These are phyloP conservation scores for Sanghuangporus weigelae DNA, from an alignment of 1,284 basidiomycete species.

Conservation along the genomic window DNA sequence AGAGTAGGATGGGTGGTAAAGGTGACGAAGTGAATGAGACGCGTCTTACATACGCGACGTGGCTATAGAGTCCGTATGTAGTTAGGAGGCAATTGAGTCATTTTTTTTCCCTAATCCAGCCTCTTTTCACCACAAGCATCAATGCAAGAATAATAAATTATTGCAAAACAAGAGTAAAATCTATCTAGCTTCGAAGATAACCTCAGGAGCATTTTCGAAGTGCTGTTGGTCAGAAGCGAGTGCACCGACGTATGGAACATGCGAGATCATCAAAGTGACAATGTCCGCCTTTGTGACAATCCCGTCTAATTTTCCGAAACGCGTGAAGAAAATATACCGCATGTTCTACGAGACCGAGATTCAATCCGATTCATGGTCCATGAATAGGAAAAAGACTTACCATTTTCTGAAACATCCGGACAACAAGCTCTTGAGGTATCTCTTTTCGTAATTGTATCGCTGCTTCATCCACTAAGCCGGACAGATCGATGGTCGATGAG, in stretches of 20 bases:
- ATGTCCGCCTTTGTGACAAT: conserved; percentile 67
- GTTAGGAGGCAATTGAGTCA: not conserved
- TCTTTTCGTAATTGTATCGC: conserved; percentile 60
- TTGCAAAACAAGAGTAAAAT: not conserved
- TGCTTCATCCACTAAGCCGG: conserved; percentile 48
- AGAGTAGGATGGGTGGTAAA: not conserved
- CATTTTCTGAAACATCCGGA: conserved; percentile 69
- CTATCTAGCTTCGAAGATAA: conserved; percentile 17
- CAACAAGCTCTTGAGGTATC: conserved; percentile 63
- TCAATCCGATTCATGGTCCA: not conserved
- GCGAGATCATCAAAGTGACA: conserved; percentile 51
- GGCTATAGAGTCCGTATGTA: conserved; percentile 4
- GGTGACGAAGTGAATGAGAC: not conserved
- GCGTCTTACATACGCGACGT: conserved; percentile 13
- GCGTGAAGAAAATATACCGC: conserved; percentile 61
- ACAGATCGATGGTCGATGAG: conserved; percentile 38
- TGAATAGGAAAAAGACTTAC: conserved; percentile 31
- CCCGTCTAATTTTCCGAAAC: conserved; percentile 52
- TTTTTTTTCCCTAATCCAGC: not conserved
- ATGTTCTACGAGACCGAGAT: conserved; percentile 44
- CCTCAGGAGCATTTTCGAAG: not conserved
- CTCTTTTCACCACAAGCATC: not conserved
- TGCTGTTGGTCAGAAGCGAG: conserved; percentile 21
- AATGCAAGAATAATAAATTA: not conserved
- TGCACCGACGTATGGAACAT: conserved; percentile 53